These are phyloP conservation scores for Emmonsia crescens DNA, from an alignment of 2,329 filamentous ascomycete species.

Conservation along the genomic window DNA sequence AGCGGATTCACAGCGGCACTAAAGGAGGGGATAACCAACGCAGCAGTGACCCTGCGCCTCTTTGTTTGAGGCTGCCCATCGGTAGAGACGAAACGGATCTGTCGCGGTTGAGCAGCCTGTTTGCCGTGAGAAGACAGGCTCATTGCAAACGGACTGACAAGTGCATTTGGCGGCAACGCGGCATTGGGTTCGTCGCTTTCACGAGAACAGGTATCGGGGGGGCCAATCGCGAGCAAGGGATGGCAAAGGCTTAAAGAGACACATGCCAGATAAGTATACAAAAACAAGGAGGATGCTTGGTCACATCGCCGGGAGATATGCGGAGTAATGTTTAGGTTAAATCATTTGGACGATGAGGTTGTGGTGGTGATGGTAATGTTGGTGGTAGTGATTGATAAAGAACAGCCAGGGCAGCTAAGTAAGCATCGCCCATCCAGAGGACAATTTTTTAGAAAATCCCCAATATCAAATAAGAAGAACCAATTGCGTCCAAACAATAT, in stretches of 20 bases:
- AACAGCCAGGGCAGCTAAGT: no score
- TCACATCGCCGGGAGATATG: neutral
- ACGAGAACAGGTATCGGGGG: neutral
- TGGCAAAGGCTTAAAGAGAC: neutral
- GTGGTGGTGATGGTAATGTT: neutral
- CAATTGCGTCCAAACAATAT: neutral
- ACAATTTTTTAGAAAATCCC: no score
- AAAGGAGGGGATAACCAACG: conserved; percentile 42
- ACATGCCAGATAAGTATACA: neutral
- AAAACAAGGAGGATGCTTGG: neutral
- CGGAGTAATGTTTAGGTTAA: neutral
- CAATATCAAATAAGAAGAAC: neutral
- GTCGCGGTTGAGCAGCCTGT: conserved; percentile 20
- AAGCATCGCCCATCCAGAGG: no score
- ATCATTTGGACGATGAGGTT: neutral
- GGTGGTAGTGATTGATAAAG: neutral
- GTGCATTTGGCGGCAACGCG: neutral
- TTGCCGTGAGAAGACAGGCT: conserved; percentile 17
- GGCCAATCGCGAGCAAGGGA: conserved; percentile 1
- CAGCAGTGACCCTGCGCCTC: conserved; percentile 65
- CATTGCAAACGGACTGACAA: conserved; percentile 15
- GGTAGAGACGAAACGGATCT: conserved; percentile 70
- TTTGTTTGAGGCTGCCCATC: conserved; percentile 73
- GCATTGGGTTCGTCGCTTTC: neutral
- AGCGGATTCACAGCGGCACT: neutral